Base-by-base conservation (phyloP, 495 filamentous ascomycete species). In the Hyaloscypha bicolor region DNA sequence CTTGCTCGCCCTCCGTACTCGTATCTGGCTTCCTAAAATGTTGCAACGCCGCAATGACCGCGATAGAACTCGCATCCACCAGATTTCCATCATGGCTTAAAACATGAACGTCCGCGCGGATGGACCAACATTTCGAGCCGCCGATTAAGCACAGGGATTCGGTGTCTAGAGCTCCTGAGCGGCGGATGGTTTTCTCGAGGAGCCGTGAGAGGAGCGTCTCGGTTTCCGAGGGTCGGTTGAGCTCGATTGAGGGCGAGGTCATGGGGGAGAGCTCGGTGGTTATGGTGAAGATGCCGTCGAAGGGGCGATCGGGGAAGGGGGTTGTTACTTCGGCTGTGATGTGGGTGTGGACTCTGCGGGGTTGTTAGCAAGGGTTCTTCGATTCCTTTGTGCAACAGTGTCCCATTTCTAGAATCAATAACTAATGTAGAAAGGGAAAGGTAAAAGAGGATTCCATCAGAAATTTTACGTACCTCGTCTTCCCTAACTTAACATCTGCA, bases 141-240 rank as follows among this genome's bases (percentile, higher is more conserved):
- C 95, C 93, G 29, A 98, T 78, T 16, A 99, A 91, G 76, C 95
- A 99, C 33, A 99, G 86, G 2, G 93, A 96, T 79, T 99, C 95
- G 32, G 93, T 97, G 74, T 97, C 93, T 30, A 99, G 84, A 11
- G 95, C 95, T 67, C 87, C 87, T 8, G 93, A 96, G 56, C 94
- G 92, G 32, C 96, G 94, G 67, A 99, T 87, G 19, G 96, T 89
- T 72, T 96, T 93, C 78, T 99, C 95, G 42, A 99, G 89, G 58
- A 94, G 83, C 45, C 93, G 89, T 11, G 94, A 91, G 53, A 97
- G 87, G 62, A 95, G 85, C 1, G 91, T 80, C 80, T 99, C 95
- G 42, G 88, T 85, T 60, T 93, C 90, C 61, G 87, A 91, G 63
- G 88, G 89, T 82, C 93, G 85, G 76, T 91, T 91, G 70, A 90